These are phyloP conservation scores for Euphorbia schlechtendalii DNA, from an alignment of 441 rosid genomes.

Conservation along the genomic window DNA sequence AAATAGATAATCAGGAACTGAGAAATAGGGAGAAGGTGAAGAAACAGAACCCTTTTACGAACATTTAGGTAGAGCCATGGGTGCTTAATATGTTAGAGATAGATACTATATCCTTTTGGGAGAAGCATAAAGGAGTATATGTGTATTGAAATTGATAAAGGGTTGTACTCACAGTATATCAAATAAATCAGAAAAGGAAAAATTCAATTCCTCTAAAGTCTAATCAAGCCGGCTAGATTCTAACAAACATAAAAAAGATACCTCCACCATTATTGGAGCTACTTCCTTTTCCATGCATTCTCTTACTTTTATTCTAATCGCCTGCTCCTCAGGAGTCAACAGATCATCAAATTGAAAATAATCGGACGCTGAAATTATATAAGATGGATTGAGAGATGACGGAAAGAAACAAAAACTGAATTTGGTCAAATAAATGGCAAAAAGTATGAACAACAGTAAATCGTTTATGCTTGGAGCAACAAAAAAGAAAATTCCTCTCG, in stretches of 20 bases:
- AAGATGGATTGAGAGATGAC: background rate
- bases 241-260: constrained; percentile 16
- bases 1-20: no score
- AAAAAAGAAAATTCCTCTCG: background rate
- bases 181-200: no score
- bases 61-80: no score
- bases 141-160: no score
- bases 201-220: no score
- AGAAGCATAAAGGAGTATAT: no score
- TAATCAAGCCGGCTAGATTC: no score
- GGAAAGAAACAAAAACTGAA: background rate
- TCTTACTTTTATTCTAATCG: constrained; percentile 53
- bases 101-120: no score
- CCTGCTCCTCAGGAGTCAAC: constrained; percentile 73
- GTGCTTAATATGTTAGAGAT: no score
- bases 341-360: constrained; percentile 70
- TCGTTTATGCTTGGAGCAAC: background rate
- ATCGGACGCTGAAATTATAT: constrained; percentile 55
- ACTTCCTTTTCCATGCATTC: constrained; percentile 84
- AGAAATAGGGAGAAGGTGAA: no score
- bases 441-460: background rate
- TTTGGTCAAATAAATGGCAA: background rate
- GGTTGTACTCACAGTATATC: no score
- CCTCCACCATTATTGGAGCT: constrained; percentile 84
- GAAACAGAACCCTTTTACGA: no score